Evolutionary conservation across 2,329 filamentous ascomycete genomes (phyloP).

Genomic region (Thielaviopsis populi): DNA sequence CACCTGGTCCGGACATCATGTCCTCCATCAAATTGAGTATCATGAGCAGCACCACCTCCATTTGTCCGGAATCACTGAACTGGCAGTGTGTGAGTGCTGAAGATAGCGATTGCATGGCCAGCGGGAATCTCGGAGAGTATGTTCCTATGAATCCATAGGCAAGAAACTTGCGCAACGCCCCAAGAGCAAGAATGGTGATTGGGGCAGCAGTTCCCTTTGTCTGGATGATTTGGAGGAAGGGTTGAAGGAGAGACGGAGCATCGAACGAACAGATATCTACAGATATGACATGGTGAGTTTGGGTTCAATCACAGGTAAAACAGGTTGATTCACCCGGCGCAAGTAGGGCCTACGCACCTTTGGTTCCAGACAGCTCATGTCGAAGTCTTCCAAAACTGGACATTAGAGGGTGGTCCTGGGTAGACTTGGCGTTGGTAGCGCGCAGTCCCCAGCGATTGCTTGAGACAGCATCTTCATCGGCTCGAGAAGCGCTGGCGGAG

Average conservation of each 20-base stretch:
- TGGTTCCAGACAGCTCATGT: constrained; percentile 72
- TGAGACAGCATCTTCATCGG: constrained; percentile 37
- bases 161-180: constrained; percentile 91
- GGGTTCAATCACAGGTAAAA: not conserved
- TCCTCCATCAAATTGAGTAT: constrained; percentile 97
- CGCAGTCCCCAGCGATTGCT: constrained; percentile 83
- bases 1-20: constrained; percentile 88
- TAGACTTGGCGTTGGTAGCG: constrained; percentile 90
- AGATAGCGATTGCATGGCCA: constrained; percentile 88
- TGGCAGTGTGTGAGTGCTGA: constrained; percentile 94
- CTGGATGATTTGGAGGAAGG: constrained; percentile 91
- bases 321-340: not conserved
- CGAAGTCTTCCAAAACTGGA: constrained; percentile 82
- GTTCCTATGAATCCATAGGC: constrained; percentile 82
- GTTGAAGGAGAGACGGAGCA: constrained; percentile 74
- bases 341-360: constrained; percentile 36
- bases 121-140: constrained; percentile 69
- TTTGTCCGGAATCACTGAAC: constrained; percentile 87
- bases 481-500: constrained; percentile 10
- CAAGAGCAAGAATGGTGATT: constrained; percentile 85
- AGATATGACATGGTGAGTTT: constrained; percentile 18
- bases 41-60: constrained; percentile 86
- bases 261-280: constrained; percentile 78
- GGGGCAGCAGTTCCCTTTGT: constrained; percentile 91
- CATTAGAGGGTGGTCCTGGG: constrained; percentile 95